phyloP scores from a whole-genome alignment of 768 basidiomycete species.

The Psilocybe cyanescens region DNA sequence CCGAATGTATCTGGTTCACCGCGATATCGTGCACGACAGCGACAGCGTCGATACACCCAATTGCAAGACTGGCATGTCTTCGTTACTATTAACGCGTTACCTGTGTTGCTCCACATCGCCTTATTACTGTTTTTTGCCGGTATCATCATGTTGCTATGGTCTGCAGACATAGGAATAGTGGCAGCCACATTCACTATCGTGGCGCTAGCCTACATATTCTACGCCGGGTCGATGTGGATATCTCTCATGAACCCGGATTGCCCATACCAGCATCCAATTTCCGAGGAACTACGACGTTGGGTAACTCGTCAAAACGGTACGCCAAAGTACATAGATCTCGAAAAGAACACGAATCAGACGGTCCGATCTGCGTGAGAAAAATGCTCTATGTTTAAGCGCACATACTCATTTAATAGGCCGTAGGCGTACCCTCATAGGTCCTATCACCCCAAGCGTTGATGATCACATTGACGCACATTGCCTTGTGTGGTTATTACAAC shows the following conservation, averaged over 20 bases:
- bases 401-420: not conserved
- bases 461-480: conserved; percentile 39
- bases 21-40: conserved; percentile 38
- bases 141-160: conserved; percentile 44
- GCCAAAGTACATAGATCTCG: conserved; percentile 9
- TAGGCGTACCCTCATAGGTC: conserved; percentile 16
- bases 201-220: conserved; percentile 38
- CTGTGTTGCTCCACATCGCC: conserved; percentile 42
- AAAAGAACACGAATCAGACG: conserved; percentile 13
- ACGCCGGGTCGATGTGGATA: conserved; percentile 40
- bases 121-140: conserved; percentile 47
- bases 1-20: conserved; percentile 39
- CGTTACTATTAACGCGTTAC: conserved; percentile 40
- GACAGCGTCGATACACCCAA: conserved; percentile 39
- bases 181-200: conserved; percentile 38
- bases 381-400: not conserved
- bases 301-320: conserved; percentile 1
- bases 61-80: conserved; percentile 43
- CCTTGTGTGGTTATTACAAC: conserved; percentile 41
- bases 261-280: conserved; percentile 45
- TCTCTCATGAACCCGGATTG: conserved; percentile 43
- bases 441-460: conserved; percentile 19
- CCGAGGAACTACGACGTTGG: conserved; percentile 35
- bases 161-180: conserved; percentile 35
- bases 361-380: conserved; percentile 11